Conservation (phyloP, 2,329 filamentous ascomycete species). For the Calonectria pseudoturangicola region DNA sequence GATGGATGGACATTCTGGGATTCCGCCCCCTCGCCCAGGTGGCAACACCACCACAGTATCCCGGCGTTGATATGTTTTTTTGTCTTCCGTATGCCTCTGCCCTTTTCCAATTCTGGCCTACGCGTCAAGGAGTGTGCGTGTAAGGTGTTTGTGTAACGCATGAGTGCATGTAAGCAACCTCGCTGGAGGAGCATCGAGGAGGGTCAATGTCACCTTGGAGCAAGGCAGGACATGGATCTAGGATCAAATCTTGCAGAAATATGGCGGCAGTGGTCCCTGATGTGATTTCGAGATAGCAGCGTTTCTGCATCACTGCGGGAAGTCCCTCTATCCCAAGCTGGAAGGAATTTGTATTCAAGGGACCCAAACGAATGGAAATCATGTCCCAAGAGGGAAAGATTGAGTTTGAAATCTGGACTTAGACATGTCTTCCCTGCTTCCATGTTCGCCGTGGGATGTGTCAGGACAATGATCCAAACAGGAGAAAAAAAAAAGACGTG, state of each 20-base stretch:
- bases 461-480: neutral
- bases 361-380: neutral
- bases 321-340: constrained; percentile 10
- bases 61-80: constrained; percentile 34
- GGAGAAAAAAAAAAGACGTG: neutral
- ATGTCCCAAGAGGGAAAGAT: neutral
- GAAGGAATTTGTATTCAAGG: constrained; percentile 6
- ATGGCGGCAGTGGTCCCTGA: constrained; percentile 26
- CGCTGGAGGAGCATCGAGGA: neutral
- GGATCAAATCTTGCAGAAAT: constrained; percentile 31
- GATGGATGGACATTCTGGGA: constrained; percentile 24
- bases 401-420: neutral
- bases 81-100: neutral
- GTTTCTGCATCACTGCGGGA: neutral
- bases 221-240: constrained; percentile 29
- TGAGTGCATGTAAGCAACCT: constrained; percentile 7
- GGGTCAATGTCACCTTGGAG: constrained; percentile 21
- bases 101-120: constrained; percentile 9
- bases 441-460: neutral
- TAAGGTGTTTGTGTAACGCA: constrained; percentile 8
- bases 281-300: constrained; percentile 24
- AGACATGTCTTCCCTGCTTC: constrained; percentile 1
- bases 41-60: constrained; percentile 40
- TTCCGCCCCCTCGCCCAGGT: constrained; percentile 31
- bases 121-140: constrained; percentile 2